A percentile compares a stretch with the other conserved stretches of the same genome.
Evolutionary conservation across 139 green algal species (phyloP).

Genomic region (Chlamydomonas schloesseri): DNA sequence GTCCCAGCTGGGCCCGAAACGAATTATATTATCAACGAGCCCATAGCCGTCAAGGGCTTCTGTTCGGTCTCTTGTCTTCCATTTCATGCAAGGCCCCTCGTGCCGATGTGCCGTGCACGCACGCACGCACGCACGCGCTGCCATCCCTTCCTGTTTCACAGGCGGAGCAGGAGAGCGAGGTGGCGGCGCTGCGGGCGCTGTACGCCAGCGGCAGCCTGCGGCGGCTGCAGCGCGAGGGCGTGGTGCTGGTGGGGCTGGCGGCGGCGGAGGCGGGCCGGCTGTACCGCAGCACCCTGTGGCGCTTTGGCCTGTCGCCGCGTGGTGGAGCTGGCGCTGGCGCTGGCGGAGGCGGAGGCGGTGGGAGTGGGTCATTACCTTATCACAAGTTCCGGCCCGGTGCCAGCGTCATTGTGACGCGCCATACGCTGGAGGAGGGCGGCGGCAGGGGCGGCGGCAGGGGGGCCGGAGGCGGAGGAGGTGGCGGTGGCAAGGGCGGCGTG

Average conservation of each 20-base stretch:
- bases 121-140: too few relatives aligned
- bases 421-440: neutral
- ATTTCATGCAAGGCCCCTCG: too few relatives aligned
- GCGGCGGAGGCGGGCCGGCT: slow-evolving; percentile 35
- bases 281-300: slow-evolving; percentile 60
- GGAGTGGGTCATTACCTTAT: slow-evolving; percentile 51
- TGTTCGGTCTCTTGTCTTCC: too few relatives aligned
- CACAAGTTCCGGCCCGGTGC: slow-evolving; percentile 63
- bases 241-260: slow-evolving; percentile 54
- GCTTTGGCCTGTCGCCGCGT: slow-evolving; percentile 21
- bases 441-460: neutral
- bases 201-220: slow-evolving; percentile 55
- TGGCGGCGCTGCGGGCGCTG: slow-evolving; percentile 41
- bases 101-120: too few relatives aligned
- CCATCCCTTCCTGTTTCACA: too few relatives aligned
- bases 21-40: too few relatives aligned
- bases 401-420: slow-evolving; percentile 56
- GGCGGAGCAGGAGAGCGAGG: slow-evolving; percentile 58
- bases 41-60: too few relatives aligned
- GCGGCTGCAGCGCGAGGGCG: slow-evolving; percentile 60
- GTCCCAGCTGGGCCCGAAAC: too few relatives aligned
- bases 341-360: neutral
- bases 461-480: neutral
- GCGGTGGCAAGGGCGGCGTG: neutral
- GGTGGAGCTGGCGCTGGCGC: too few relatives aligned